Evolutionary conservation across 208 protist species (phyloP).

Genomic region (Leishmania braziliensis): DNA sequence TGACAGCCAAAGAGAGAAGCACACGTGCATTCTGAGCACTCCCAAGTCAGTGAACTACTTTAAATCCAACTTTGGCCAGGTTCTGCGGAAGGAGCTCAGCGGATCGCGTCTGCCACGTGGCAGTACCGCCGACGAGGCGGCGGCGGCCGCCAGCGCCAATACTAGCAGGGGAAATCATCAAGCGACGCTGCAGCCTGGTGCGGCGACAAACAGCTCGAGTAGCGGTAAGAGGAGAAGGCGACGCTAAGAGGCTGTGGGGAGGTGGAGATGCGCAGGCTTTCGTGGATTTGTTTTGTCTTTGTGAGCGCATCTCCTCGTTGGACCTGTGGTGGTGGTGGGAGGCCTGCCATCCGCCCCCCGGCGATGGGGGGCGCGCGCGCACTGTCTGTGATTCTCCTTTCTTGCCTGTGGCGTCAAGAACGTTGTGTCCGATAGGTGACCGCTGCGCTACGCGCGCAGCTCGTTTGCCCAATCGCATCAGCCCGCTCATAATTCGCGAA

Average conservation of each 20-base stretch:
- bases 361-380: too few relatives aligned
- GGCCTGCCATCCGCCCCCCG: neutral
- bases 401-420: too few relatives aligned
- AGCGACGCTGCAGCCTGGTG: neutral
- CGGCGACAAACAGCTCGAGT: neutral
- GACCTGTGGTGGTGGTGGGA: neutral
- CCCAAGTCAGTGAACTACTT: conserved; percentile 80
- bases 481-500: too few relatives aligned
- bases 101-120: conserved; percentile 54
- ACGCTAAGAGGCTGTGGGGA: neutral
- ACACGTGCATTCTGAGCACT: conserved; percentile 55
- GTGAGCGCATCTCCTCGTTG: neutral
- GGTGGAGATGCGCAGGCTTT: too few relatives aligned
- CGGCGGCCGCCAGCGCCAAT: neutral
- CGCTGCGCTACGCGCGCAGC: too few relatives aligned
- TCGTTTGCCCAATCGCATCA: too few relatives aligned
- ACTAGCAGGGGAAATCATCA: neutral
- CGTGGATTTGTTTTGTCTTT: neutral
- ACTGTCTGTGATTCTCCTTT: too few relatives aligned
- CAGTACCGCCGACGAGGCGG: conserved; percentile 16
- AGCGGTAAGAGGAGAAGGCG: neutral
- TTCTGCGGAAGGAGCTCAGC: conserved; percentile 71
- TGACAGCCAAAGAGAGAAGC: conserved; percentile 65
- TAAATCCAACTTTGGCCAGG: conserved; percentile 72
- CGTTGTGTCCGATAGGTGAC: too few relatives aligned